These are phyloP conservation scores for Trebouxia sp. DNA, from an alignment of 139 green algal genomes.

Conservation along the genomic window DNA sequence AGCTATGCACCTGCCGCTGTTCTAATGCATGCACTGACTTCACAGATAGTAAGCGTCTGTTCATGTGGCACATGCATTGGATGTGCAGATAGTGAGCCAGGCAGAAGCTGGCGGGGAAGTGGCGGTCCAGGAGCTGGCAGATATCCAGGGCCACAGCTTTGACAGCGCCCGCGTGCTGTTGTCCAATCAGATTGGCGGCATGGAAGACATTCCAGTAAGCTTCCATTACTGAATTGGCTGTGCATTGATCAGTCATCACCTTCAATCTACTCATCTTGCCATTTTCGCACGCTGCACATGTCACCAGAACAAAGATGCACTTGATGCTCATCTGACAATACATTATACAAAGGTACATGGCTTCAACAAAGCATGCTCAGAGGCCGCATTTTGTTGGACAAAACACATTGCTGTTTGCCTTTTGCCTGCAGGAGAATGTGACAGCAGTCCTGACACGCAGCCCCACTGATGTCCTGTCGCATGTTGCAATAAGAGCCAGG, in stretches of 20 bases:
- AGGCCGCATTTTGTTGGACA: too few species aligned
- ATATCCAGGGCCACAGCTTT: constrained; percentile 66
- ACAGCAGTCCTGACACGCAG: constrained; percentile 73
- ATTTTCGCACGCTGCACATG: too few species aligned
- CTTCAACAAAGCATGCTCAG: too few species aligned
- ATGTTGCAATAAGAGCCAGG: constrained; percentile 89
- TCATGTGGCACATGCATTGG: not conserved
- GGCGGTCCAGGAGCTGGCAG: constrained; percentile 53
- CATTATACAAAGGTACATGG: too few species aligned
- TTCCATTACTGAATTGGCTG: too few species aligned
- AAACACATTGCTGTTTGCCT: not conserved
- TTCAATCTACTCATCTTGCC: too few species aligned
- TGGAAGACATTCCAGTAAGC: constrained; percentile 89
- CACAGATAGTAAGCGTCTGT: too few species aligned
- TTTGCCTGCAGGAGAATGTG: constrained; percentile 51
- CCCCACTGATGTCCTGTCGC: constrained; percentile 80
- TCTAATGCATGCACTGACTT: too few species aligned
- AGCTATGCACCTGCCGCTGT: too few species aligned
- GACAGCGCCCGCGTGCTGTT: constrained; percentile 58
- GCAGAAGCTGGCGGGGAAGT: constrained; percentile 41
- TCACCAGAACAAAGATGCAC: too few species aligned
- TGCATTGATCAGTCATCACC: too few species aligned
- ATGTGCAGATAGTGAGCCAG: constrained; percentile 64
- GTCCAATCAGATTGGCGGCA: constrained; percentile 66
- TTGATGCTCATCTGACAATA: too few species aligned